Evolutionary conservation across 768 basidiomycete genomes (phyloP), one percentile per base, ranked within the genome.

Genomic region (Cystofilobasidium bisporidii): DNA sequence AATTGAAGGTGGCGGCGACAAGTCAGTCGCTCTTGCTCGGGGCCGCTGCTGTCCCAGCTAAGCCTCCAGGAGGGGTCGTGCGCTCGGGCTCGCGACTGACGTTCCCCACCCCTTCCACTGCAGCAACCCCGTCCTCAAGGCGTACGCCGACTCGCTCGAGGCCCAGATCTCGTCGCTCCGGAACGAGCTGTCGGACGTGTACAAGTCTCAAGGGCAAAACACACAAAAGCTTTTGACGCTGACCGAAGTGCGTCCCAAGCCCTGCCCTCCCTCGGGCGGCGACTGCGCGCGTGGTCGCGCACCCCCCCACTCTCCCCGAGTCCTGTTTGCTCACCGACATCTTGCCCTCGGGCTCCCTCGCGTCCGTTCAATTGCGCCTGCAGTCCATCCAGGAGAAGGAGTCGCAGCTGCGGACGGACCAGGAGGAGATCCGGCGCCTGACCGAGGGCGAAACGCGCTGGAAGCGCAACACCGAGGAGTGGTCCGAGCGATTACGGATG

Each of bases 151-250:
- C 0, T 96, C 94, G 24, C 85, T 98, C 58, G 93, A 98, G 77
- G 86, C 88, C 5, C 92, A 97, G 75, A 88, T 98, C 76, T 90
- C 91, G 2, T 86, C 88, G 15, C 81, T 96, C 59, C 86, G 93
- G 40, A 88, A 89, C 72, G 94, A 98, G 76, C 82, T 97, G 60
- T 90, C 93, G 3, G 89, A 88, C 12, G 85, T 94, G 1, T 99
- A 98, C 81, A 93, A 94, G 77, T 89, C 91, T 0, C 93, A 98
- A 66, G 89, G 90, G 5, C 91, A 94, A 78, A 94, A 96, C 76
- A 89, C 92, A 0, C 93, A 96, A 76, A 84, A 91, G 45, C 83
- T 94, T 11, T 81, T 99, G 18, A 83, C 88, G 4, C 91, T 99
- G 86, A 93, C 90, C 69, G 96, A 99, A 55, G 67, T 68, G 41